These are phyloP conservation scores for Pythium utonaiense DNA, from an alignment of 352 stramenopile species.

Conservation along the genomic window DNA sequence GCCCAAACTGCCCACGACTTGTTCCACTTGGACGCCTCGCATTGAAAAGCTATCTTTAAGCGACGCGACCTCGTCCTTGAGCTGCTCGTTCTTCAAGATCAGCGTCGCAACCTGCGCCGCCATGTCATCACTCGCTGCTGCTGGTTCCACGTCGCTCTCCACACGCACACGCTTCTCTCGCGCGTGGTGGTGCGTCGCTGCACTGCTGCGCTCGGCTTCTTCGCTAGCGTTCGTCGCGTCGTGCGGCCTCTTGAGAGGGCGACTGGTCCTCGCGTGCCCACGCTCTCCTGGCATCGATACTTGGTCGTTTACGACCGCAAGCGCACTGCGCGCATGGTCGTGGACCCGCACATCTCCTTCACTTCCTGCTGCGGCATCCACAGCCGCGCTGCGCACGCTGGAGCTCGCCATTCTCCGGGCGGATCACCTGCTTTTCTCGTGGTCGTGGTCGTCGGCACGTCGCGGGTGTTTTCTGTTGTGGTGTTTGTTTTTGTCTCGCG, in stretches of 20 bases:
- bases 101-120: slow-evolving; percentile 18
- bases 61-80: slow-evolving; percentile 35
- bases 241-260: slow-evolving; percentile 6
- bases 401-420: slow-evolving; percentile 4
- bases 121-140: slow-evolving; percentile 19
- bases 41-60: slow-evolving; percentile 37
- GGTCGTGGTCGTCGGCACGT: neutral
- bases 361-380: neutral
- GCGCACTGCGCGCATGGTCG: neutral
- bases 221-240: neutral
- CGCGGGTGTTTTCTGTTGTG: neutral
- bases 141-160: neutral
- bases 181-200: neutral
- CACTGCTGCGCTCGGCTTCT: neutral
- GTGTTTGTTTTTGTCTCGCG: slow-evolving; percentile 2
- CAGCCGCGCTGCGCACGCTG: neutral
- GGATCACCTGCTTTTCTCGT: neutral
- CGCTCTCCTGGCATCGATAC: neutral
- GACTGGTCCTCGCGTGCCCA: neutral
- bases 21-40: slow-evolving; percentile 34
- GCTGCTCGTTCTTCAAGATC: slow-evolving; percentile 34
- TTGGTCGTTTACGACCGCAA: neutral
- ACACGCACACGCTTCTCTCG: slow-evolving; percentile 7
- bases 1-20: slow-evolving; percentile 32
- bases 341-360: neutral